Base-by-base conservation (phyloP, 192 early-diverging fungal genomes). In the Jimgerdemannia flammicorona region DNA sequence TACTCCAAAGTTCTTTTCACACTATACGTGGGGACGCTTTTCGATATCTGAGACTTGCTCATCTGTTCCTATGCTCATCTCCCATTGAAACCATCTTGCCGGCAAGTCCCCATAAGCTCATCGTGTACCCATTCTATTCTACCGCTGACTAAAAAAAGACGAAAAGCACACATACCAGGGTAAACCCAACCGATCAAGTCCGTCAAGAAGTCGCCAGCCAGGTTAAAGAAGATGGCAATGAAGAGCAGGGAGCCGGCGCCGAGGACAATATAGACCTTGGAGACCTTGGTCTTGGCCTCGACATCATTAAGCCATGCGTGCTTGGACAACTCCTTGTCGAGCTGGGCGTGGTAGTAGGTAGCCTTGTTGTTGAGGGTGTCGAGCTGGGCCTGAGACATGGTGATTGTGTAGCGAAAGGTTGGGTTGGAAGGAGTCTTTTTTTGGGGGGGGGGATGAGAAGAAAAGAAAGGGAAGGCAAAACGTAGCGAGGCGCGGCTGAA, bases 151-250 rank as follows among this genome's bases (percentile, higher is more conserved):
- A 59, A 14, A 40, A n/a, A n/a, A 67, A 4, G 3, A 68, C 40
- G 39, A 69, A 59, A 43, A 73, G 40, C 49, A 40, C 65, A 75
- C 78, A 66, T 84, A 91, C 89, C 84, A 70, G 97, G 96, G 84
- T 97, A 99, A 41, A 95, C 83, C 84, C 95, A 98, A 6, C 95
- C 96, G 19, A 95, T 79, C 74, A 94, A 78, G 83, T 95, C 93
- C 70, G 93, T 93, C 54, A 98, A 81, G 59, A 98, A 86, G 49
- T 87, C 81, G 64, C 91, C 90, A 17, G 86, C 90, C 70, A 98
- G 80, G 83, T 99, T 97, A 82, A 99, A 93, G 80, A 98, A 94
- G 76, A 97, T 92, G 77, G 97, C 89, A 18, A 94, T 67, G 70
- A 91, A 77, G 63, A 90, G 64, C 44, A 96, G 75, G 14, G 79